These are phyloP conservation scores for Phalaenopsis equestris DNA, from an alignment of 106 monocot species.

Conservation along the genomic window DNA sequence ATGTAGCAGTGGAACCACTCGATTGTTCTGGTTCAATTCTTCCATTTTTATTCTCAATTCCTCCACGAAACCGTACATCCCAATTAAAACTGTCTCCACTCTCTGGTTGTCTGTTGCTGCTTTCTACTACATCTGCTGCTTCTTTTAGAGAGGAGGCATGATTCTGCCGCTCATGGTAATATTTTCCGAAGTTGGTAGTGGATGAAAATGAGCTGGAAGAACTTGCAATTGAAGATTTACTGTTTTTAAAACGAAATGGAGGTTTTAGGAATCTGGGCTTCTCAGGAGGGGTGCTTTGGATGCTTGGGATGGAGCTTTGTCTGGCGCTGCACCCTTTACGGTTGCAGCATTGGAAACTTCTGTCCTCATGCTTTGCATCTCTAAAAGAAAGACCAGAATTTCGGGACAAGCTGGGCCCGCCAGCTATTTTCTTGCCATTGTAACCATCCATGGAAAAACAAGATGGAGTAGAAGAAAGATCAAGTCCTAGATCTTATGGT, in stretches of 20 bases:
- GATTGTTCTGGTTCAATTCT: constrained; percentile 10
- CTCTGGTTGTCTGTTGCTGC: constrained; percentile 17
- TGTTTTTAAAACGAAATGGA: constrained; percentile 24
- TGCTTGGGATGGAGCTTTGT: constrained; percentile 17
- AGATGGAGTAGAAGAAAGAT: neutral
- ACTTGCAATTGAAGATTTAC: constrained; percentile 23
- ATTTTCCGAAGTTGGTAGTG: constrained; percentile 17
- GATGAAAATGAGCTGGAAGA: constrained; percentile 25
- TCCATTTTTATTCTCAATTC: constrained; percentile 1
- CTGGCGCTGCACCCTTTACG: constrained; percentile 35
- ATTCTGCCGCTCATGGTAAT: constrained; percentile 16
- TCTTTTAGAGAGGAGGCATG: constrained; percentile 12
- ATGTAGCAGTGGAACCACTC: neutral
- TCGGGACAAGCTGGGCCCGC: constrained; percentile 16
- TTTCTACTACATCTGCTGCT: constrained; percentile 15
- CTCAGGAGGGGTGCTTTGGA: constrained; percentile 13
- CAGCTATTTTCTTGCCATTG: constrained; percentile 15
- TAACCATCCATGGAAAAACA: constrained; percentile 32
- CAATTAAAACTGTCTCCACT: constrained; percentile 2
- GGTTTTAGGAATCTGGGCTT: constrained; percentile 29
- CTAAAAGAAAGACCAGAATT: constrained; percentile 17
- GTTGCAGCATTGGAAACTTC: constrained; percentile 25
- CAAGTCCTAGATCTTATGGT: neutral
- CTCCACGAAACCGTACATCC: neutral
- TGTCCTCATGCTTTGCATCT: constrained; percentile 31